Conservation (phyloP, 805 yeast genomes). For the Ogataea nonfermentans region DNA sequence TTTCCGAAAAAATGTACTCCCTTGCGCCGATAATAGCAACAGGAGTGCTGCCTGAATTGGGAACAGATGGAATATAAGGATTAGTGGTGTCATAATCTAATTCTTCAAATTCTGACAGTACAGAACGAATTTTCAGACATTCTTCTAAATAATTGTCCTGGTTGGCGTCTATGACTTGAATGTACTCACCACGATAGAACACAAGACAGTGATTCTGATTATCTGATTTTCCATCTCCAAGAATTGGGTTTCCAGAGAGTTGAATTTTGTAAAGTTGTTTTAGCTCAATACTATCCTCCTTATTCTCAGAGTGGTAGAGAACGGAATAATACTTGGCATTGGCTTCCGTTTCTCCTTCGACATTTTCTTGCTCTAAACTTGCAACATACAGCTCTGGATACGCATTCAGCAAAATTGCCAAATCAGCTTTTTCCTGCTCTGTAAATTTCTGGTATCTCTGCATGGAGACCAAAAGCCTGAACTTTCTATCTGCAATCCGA, state of each 20-base stretch:
- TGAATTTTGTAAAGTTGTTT: conserved; percentile 58
- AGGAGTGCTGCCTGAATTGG: conserved; percentile 43
- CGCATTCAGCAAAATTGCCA: conserved; percentile 62
- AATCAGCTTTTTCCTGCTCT: conserved; percentile 63
- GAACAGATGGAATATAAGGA: conserved; percentile 56
- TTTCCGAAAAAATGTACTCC: conserved; percentile 91
- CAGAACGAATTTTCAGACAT: conserved; percentile 84
- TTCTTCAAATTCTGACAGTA: conserved; percentile 90
- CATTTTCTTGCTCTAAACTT: conserved; percentile 49
- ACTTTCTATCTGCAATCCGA: conserved; percentile 75
- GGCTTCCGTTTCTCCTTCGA: conserved; percentile 37
- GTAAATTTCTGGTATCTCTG: conserved; percentile 72
- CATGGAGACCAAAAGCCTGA: conserved; percentile 80
- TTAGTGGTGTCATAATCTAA: conserved; percentile 47
- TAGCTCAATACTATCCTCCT: conserved; percentile 43
- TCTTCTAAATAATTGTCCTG: conserved; percentile 96
- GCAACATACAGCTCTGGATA: conserved; percentile 67
- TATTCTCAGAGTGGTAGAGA: conserved; percentile 58
- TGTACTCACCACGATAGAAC: conserved; percentile 89
- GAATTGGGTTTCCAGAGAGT: conserved; percentile 88
- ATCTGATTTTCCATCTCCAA: conserved; percentile 96
- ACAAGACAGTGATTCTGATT: conserved; percentile 88
- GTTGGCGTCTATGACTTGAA: conserved; percentile 93
- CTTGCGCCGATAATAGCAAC: conserved; percentile 95
- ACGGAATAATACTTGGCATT: conserved; percentile 56